Evolutionary conservation across 2,329 filamentous ascomycete species (phyloP).

Genomic region (Aspergillus jensenii): DNA sequence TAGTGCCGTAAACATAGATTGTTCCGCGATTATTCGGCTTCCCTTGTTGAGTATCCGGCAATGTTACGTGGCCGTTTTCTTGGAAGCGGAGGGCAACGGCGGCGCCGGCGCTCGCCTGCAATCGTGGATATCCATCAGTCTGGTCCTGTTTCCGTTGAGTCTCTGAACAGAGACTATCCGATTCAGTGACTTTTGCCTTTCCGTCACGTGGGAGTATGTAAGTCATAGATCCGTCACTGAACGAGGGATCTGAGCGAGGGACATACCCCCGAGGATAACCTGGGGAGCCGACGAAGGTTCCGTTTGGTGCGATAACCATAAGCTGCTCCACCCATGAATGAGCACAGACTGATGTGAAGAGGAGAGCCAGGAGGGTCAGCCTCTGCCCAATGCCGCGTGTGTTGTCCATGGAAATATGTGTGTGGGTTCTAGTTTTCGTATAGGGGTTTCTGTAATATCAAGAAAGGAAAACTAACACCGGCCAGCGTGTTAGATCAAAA

Average conservation of each 20-base stretch:
- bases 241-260: constrained; percentile 56
- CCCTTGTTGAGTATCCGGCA: constrained; percentile 54
- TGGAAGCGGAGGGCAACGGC: constrained; percentile 66
- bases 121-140: constrained; percentile 59
- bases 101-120: constrained; percentile 61
- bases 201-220: constrained; percentile 62
- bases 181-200: constrained; percentile 46
- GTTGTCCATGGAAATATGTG: constrained; percentile 6
- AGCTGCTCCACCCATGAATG: constrained; percentile 86
- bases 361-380: constrained; percentile 25
- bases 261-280: constrained; percentile 76
- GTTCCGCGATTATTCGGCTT: constrained; percentile 68
- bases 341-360: constrained; percentile 41
- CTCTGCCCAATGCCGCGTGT: constrained; percentile 1
- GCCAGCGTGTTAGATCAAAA: constrained; percentile 1
- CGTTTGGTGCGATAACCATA: constrained; percentile 68
- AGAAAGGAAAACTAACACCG: constrained; percentile 5
- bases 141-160: constrained; percentile 63
- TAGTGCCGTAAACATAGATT: constrained; percentile 74
- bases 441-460: background rate
- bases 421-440: background rate
- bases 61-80: constrained; percentile 75
- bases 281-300: constrained; percentile 66
- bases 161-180: constrained; percentile 63
- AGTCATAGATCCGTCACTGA: constrained; percentile 59